These are phyloP conservation scores for Macrolepiota albuminosa DNA, from an alignment of 768 basidiomycete species.

Conservation along the genomic window DNA sequence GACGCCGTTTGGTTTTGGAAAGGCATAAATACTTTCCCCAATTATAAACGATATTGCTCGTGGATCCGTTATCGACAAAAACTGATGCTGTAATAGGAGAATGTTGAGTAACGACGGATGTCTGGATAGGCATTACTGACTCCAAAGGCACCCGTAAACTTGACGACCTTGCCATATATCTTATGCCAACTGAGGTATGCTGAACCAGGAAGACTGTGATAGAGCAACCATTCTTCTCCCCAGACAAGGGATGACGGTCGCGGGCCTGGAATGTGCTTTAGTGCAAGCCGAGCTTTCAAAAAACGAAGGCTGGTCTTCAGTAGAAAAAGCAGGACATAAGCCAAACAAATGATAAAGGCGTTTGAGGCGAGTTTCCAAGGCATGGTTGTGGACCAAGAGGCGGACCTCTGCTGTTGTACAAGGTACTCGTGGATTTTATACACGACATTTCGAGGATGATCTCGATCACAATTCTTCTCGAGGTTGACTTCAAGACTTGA, in stretches of 20 bases:
- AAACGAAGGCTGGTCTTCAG: constrained; percentile 29
- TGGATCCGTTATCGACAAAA: constrained; percentile 53
- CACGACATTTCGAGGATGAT: constrained; percentile 1
- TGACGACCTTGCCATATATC: constrained; percentile 49
- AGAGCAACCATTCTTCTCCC: constrained; percentile 60
- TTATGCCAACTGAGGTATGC: constrained; percentile 50
- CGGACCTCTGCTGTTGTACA: background rate
- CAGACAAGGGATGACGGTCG: constrained; percentile 43
- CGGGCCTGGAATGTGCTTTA: constrained; percentile 52
- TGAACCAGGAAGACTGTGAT: constrained; percentile 46
- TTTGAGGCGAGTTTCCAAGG: constrained; percentile 21
- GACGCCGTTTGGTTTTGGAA: constrained; percentile 60
- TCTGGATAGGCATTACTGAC: constrained; percentile 17
- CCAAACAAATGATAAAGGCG: constrained; percentile 20
- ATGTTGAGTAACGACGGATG: constrained; percentile 1
- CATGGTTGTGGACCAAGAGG: constrained; percentile 16
- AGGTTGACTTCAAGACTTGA: background rate
- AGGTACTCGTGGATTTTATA: constrained; percentile 10
- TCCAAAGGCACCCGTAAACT: constrained; percentile 53
- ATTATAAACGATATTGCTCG: constrained; percentile 51
- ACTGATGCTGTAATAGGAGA: constrained; percentile 38
- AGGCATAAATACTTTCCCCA: constrained; percentile 48
- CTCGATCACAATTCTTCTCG: constrained; percentile 15
- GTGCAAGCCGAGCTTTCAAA: constrained; percentile 25
- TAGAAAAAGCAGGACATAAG: constrained; percentile 25